Evolutionary conservation across 2,329 filamentous ascomycete species (phyloP), one percentile per base, ranked within the genome.

Genomic region (Trichophyton simii): DNA sequence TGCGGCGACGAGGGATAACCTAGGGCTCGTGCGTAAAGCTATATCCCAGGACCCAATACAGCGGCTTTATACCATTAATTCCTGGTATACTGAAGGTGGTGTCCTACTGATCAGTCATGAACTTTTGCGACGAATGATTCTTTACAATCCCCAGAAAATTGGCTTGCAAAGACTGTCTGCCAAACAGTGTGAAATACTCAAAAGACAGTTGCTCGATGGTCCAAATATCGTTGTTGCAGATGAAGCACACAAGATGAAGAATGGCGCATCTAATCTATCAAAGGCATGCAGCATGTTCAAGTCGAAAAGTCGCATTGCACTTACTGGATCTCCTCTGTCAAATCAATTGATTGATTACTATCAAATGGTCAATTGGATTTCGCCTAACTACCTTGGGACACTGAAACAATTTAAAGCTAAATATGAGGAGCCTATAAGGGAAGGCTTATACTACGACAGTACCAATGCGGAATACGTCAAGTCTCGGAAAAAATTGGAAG

Each of bases 281-380:
- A 65, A 72, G 42, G 78, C 82, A 4, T 82, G 85, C 20, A 75
- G 76, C 1, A 72, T 76, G 9, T 87, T 96, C 69, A 78, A 72
- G 63, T 88, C 90, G 0, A 82, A 77, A 60, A 86, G 81, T 63
- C 84, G 91, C 9, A 88, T 96, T 65, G 91, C 90, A 4, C 78
- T 96, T 64, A 95, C 91, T 0, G 91, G 91, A 0, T 92, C 91
- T 0, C 91, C 91, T 0, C 77, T 96, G 59, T 85, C 88, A 3
- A 96, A 96, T 69, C 88, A 89, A 59, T 83, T 96, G 0, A 77
- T 82, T 31, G 91, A 96, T 67, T 95, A 95, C 69, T 90, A 86
- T 69, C 77, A 85, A n/a, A 89, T 95, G 83, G 87, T 96, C 62
- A 82, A 91, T 65, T 96, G 90, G 89, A 84, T 94, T 58, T 86